Conservation (phyloP, 2,329 filamentous ascomycete species). For the Penicillium sp. region DNA sequence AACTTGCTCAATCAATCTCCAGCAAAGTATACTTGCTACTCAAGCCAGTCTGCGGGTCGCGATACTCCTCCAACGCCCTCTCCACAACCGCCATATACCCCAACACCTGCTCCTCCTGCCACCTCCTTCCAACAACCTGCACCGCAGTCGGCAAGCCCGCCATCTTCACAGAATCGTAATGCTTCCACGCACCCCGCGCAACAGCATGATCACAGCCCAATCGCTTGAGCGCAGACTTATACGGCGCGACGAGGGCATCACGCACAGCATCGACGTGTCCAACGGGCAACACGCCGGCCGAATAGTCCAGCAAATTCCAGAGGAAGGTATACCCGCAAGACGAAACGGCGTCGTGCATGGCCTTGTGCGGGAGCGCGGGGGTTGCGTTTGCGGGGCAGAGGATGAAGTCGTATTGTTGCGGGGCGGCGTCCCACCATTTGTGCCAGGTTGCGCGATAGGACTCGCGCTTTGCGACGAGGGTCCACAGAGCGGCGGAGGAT, state of each 20-base stretch:
- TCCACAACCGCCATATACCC: conserved; percentile 79
- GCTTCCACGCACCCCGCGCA: conserved; percentile 78
- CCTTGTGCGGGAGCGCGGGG: conserved; percentile 81
- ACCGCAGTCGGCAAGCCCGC: conserved; percentile 84
- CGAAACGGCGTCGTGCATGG: conserved; percentile 81
- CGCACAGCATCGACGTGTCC: conserved; percentile 77
- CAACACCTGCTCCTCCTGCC: conserved; percentile 87
- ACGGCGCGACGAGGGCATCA: conserved; percentile 61
- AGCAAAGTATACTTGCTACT: conserved; percentile 40
- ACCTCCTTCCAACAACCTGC: conserved; percentile 74
- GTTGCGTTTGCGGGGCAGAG: conserved; percentile 86
- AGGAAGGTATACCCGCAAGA: conserved; percentile 92
- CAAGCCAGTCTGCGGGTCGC: conserved; percentile 33
- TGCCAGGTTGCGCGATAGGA: conserved; percentile 76
- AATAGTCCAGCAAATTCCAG: conserved; percentile 92
- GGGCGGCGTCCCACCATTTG: conserved; percentile 75
- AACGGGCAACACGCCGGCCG: conserved; percentile 78
- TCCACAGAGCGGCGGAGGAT: conserved; percentile 77
- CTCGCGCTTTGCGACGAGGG: conserved; percentile 75
- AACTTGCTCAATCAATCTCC: conserved; percentile 36
- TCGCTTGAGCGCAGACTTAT: conserved; percentile 36
- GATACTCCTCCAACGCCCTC: conserved; percentile 62
- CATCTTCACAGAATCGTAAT: conserved; percentile 82
- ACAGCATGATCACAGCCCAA: conserved; percentile 69
- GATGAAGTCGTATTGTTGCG: conserved; percentile 74